Base-by-base conservation (phyloP, 306 rosid species). In the Glycine latifolia region DNA sequence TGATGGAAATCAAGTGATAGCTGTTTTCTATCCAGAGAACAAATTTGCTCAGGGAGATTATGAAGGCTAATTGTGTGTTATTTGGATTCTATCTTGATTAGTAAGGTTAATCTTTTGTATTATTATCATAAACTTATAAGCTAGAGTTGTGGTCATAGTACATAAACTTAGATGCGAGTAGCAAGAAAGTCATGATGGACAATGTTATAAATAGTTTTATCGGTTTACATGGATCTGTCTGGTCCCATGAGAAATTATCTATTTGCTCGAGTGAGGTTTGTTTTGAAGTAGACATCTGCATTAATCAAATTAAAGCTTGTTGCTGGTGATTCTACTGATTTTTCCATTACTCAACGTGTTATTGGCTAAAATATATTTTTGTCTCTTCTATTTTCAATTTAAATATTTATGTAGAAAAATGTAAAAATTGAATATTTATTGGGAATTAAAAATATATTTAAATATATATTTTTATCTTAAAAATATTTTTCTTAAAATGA, bases 1-100 rank as follows among this genome's bases (percentile, higher is more conserved):
- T 77, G 99, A 91, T 5, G 94, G 99, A 69, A 93, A 92, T 76
- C 91, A 89, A 82, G 99, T 96, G 4, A 82, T 85, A 50, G 99
- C 97, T 1, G 97, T 93, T 73, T 93, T 73, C 73, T 96, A 92
- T 75, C 84, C 93, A 0, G 98, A 96, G 90, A 85, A 91, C 87
- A 93, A 89, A 82, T 96, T 96, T 84, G 94, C 92, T 4, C 84
- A 91, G 86, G 97, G 91, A 15, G 97, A 96, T 20, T 96, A 93
- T 74, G 97, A 93, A 75, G 97, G 90, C 77, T 91, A 88, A 82
- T 79, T 61, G 4, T 52, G 3, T 52, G 48, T 67, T 37, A 12
- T 70, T 16, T 60, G 81, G 71, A 80, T 67, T 81, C 49, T 68
- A 65, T 67, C 12, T 67, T 78, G 17, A 15, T 73, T 13, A 35